Evolutionary conservation across 768 basidiomycete species (phyloP).

Genomic region (Xerocomellus amylosporus): DNA sequence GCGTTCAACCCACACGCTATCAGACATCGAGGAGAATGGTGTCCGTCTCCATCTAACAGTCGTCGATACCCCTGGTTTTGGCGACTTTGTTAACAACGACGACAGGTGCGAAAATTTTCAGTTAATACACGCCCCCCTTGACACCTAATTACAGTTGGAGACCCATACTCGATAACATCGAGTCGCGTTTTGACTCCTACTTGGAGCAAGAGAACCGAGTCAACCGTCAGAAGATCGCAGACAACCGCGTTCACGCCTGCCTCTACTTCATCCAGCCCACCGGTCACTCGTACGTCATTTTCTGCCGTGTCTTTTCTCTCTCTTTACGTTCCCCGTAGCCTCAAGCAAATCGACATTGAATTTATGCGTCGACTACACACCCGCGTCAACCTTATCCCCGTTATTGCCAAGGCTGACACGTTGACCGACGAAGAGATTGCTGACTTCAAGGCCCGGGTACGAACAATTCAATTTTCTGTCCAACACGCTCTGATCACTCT

Average conservation of each 20-base stretch:
- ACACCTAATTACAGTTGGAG: constrained; percentile 71
- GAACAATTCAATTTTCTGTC: constrained; percentile 16
- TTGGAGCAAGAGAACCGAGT: constrained; percentile 99
- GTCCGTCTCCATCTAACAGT: constrained; percentile 97
- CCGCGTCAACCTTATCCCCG: constrained; percentile 96
- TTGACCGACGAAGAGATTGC: constrained; percentile 94
- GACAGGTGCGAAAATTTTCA: constrained; percentile 64
- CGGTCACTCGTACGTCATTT: constrained; percentile 80
- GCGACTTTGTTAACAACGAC: constrained; percentile 99
- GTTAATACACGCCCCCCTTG: constrained; percentile 11
- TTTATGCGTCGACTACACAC: constrained; percentile 98
- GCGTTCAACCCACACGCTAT: constrained; percentile 24
- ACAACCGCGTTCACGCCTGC: constrained; percentile 98
- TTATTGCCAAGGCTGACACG: constrained; percentile 98
- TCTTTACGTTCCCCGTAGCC: constrained; percentile 40
- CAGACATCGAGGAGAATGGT: constrained; percentile 98
- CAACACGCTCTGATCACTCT: neutral
- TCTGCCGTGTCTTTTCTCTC: too few relatives aligned
- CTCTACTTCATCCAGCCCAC: constrained; percentile 99
- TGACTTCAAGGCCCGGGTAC: constrained; percentile 89
- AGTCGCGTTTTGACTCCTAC: constrained; percentile 95
- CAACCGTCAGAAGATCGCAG: constrained; percentile 88
- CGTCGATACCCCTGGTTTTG: constrained; percentile 98
- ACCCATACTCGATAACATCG: constrained; percentile 97
- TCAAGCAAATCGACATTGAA: constrained; percentile 98